Evolutionary conservation across 805 yeast species (phyloP).

Genomic region (Pichia nanzhaoensis): DNA sequence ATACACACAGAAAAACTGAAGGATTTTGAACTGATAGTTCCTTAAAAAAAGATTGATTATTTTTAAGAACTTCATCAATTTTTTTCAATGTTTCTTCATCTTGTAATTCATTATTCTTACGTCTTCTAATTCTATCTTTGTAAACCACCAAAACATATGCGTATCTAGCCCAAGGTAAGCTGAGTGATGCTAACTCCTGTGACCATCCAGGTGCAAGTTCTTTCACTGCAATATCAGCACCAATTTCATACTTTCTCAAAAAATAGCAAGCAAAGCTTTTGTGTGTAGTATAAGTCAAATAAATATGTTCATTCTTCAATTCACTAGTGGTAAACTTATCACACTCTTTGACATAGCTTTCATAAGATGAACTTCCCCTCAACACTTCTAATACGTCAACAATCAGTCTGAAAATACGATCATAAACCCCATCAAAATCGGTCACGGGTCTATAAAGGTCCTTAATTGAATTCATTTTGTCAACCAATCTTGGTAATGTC

Average conservation of each 20-base stretch:
- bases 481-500: constrained; percentile 8
- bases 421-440: background rate
- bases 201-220: constrained; percentile 2
- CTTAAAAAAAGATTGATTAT: constrained; percentile 24
- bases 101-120: constrained; percentile 13
- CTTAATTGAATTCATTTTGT: constrained; percentile 7
- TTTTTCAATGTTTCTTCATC: constrained; percentile 15
- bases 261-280: constrained; percentile 7
- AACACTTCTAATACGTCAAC: constrained; percentile 4
- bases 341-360: background rate
- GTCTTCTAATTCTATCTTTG: constrained; percentile 7
- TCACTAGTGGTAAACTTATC: background rate
- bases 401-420: background rate
- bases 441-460: background rate
- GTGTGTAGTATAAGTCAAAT: background rate
- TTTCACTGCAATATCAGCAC: constrained; percentile 6
- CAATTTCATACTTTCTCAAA: constrained; percentile 10
- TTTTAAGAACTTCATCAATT: constrained; percentile 15
- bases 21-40: constrained; percentile 34
- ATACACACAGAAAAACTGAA: constrained; percentile 33
- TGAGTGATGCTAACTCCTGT: constrained; percentile 1
- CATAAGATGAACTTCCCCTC: constrained; percentile 8
- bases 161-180: constrained; percentile 12
- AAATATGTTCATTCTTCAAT: background rate
- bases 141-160: constrained; percentile 13